Percentiles rank a stretch among this genome's conserved stretches.
phyloP scores from a whole-genome alignment of 345 rosid species.

The Gossypium ekmanianum region DNA sequence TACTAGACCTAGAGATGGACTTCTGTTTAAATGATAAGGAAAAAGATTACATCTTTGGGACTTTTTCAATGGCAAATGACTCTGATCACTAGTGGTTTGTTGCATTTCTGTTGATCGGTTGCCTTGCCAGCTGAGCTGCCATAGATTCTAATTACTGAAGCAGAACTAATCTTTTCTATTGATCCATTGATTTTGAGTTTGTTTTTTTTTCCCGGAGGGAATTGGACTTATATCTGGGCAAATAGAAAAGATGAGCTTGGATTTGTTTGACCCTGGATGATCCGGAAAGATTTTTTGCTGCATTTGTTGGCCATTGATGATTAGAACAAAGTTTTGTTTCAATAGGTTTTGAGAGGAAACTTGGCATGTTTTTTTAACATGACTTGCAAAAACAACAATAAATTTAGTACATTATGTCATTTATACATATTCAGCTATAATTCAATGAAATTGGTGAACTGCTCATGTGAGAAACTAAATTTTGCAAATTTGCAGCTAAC shows the following conservation, averaged over 20 bases:
- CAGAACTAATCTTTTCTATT: not conserved
- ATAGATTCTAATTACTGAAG: not conserved
- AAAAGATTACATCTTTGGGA: not conserved
- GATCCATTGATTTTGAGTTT: not conserved
- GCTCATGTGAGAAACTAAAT: not conserved
- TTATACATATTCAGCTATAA: not conserved
- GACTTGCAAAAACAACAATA: not conserved
- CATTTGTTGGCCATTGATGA: constrained; percentile 6
- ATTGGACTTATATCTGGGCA: not conserved
- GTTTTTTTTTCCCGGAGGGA: not conserved
- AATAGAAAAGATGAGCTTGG: not conserved
- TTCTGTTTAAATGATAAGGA: not conserved
- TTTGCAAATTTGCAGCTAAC: constrained; percentile 17
- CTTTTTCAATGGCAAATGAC: not conserved
- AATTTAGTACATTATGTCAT: not conserved
- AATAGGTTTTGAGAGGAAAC: not conserved
- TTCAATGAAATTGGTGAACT: constrained; percentile 6
- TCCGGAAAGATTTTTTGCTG: not conserved
- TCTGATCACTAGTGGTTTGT: not conserved
- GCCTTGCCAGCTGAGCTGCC: not conserved
- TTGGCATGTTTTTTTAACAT: not conserved
- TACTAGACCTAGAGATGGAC: not conserved
- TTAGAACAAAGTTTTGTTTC: not conserved
- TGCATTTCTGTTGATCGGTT: not conserved
- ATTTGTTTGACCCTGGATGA: not conserved